Percentiles rank a stretch among this genome's conserved stretches.
Evolutionary conservation across 2,329 filamentous ascomycete species (phyloP).

Genomic region (Cryphonectria naterciae): DNA sequence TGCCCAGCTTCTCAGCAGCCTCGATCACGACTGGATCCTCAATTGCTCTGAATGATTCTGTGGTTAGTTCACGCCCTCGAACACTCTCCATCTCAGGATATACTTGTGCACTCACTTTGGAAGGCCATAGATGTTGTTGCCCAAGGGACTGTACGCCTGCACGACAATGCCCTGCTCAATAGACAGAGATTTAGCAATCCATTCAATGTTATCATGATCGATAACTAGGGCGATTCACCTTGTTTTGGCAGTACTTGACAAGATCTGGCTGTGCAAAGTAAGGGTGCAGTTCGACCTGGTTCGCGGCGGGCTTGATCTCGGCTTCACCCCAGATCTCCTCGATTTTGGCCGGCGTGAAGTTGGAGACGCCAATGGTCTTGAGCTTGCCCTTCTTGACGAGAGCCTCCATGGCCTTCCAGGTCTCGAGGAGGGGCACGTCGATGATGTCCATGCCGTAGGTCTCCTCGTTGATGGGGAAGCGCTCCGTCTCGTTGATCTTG

Average conservation of each 20-base stretch:
- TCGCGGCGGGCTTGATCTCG: constrained; percentile 49
- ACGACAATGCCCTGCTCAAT: constrained; percentile 49
- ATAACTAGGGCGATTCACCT: constrained; percentile 32
- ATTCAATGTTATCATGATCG: constrained; percentile 9
- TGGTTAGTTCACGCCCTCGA: background rate
- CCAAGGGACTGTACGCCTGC: constrained; percentile 61
- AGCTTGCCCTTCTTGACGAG: constrained; percentile 55
- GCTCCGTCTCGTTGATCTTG: constrained; percentile 43
- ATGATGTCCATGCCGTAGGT: constrained; percentile 50
- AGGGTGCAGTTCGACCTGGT: constrained; percentile 50
- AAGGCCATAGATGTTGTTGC: constrained; percentile 49
- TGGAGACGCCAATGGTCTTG: constrained; percentile 58
- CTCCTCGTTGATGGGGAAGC: constrained; percentile 46
- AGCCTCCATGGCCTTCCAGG: constrained; percentile 61
- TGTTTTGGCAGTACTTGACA: constrained; percentile 52
- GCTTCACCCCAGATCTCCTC: constrained; percentile 52
- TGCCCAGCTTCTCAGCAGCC: constrained; percentile 55
- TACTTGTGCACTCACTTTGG: constrained; percentile 21
- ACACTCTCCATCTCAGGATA: background rate
- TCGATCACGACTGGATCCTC: constrained; percentile 54
- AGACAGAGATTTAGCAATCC: background rate
- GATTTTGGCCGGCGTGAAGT: constrained; percentile 55
- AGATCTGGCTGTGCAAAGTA: constrained; percentile 49
- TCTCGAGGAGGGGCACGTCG: constrained; percentile 51
- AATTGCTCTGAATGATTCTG: constrained; percentile 43